These are phyloP conservation scores for Bruguiera hainesii DNA, from an alignment of 441 rosid species.

Conservation along the genomic window DNA sequence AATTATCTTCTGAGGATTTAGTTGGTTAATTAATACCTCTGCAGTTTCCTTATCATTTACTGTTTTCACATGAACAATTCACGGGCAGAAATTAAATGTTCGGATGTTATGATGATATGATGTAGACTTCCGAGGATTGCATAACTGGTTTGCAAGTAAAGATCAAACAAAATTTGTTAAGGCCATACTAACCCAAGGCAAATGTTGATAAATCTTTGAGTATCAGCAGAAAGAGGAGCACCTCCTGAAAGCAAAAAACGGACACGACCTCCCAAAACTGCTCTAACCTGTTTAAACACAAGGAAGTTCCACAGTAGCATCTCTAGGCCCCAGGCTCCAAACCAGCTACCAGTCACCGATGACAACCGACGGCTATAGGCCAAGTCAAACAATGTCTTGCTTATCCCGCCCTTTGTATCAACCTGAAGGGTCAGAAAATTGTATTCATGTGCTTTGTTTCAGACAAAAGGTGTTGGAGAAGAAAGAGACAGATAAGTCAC, in stretches of 20 bases:
- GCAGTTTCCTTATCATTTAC: background rate
- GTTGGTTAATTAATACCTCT: background rate
- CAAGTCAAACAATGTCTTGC: conserved; percentile 78
- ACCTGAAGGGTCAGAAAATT: conserved; percentile 41
- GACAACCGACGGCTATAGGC: conserved; percentile 89
- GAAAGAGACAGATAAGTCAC: background rate
- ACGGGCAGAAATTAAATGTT: background rate
- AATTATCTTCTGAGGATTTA: background rate
- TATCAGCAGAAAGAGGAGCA: conserved; percentile 94
- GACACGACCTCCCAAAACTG: conserved; percentile 81
- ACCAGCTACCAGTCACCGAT: conserved; percentile 90
- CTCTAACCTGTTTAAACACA: conserved; percentile 81
- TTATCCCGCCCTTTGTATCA: conserved; percentile 76
- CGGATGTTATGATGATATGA: conserved; percentile 2
- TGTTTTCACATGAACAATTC: background rate
- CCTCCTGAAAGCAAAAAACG: conserved; percentile 99
- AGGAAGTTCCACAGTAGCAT: conserved; percentile 76
- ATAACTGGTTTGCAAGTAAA: conserved; percentile 1
- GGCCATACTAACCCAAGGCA: conserved; percentile 78
- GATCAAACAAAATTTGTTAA: conserved; percentile 17
- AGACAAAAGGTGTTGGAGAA: background rate
- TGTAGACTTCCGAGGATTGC: background rate
- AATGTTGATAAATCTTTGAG: conserved; percentile 99
- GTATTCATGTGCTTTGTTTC: background rate
- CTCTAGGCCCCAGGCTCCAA: conserved; percentile 97